Evolutionary conservation across 78 protist genomes (phyloP), one percentile per base, ranked within the genome.

Genomic region (Pelomyxa schiedti): DNA sequence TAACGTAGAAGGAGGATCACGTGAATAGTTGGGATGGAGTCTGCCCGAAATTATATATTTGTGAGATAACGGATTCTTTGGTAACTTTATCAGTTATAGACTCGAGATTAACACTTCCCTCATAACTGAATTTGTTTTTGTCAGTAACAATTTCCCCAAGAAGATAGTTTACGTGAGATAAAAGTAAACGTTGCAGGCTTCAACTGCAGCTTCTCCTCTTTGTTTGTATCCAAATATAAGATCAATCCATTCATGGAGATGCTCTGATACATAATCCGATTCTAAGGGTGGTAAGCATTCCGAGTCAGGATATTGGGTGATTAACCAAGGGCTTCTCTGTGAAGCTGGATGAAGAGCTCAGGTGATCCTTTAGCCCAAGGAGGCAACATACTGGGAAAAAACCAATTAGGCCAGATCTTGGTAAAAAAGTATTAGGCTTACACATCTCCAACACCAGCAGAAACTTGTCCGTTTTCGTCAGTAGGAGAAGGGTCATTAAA

Each of bases 31-130:
- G 97, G 7, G 68, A 8, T 28, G 99, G 99, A 16, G 93, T 87
- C 84, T 97, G 99, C 8, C 99, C 99, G 40, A 97, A 97, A 65
- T 90, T 74, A 67, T 9, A 29, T 75, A 97, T 89, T 71, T 91
- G 95, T 29, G 83, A 41, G 36, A 80, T 88, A 1, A 80, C 52
- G 4, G 88, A 71, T 2, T 30, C 38, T 6, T 85, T 41, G 30
- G 66, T 67, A 4, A 32, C 42, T 24, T 75, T 76, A 67, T 85
- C 89, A 24, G 75, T 80, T 32, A 82, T 75, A 6, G 82, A 42
- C 22, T 86, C 89, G 8, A 82, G 38, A 30, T 86, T 81, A 3
- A 84, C 79, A 28, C 67, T 40, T 9, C 92, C 92, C 26, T 91
- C 95, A 66, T 91, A 86, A 22, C 73, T 3, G 36, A 7, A 7